Conservation (phyloP, 306 rosid species). For the Hippophae gyantsensis region DNA sequence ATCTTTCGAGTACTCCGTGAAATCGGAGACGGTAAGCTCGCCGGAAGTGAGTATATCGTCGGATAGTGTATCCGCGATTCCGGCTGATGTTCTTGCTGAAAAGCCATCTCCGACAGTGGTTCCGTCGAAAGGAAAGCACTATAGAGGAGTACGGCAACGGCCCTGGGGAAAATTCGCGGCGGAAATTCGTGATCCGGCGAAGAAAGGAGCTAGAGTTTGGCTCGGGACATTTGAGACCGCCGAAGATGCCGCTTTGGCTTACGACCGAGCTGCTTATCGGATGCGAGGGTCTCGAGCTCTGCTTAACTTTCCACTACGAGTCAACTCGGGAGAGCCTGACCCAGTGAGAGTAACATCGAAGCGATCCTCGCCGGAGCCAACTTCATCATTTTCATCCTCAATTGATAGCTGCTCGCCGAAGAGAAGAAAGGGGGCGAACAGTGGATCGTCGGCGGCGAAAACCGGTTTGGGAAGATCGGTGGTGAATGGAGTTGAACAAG, state of each 20-base stretch:
- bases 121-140: slow-evolving; percentile 69
- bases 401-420: slow-evolving; percentile 32
- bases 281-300: slow-evolving; percentile 86
- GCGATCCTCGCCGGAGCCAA: slow-evolving; percentile 43
- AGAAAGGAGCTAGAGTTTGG: slow-evolving; percentile 92
- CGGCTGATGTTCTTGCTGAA: not conserved
- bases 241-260: slow-evolving; percentile 90
- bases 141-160: slow-evolving; percentile 78
- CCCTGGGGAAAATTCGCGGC: slow-evolving; percentile 99
- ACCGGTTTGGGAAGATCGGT: slow-evolving; percentile 16
- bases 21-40: slow-evolving; percentile 36
- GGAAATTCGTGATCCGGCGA: slow-evolving; percentile 90
- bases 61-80: not conserved
- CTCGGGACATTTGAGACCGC: slow-evolving; percentile 94
- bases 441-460: not conserved
- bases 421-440: slow-evolving; percentile 32
- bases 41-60: slow-evolving; percentile 3
- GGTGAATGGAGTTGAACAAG: slow-evolving; percentile 6
- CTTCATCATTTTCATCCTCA: slow-evolving; percentile 23
- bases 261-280: slow-evolving; percentile 84
- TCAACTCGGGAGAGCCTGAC: slow-evolving; percentile 84
- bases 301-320: slow-evolving; percentile 73
- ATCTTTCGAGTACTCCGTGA: slow-evolving; percentile 22
- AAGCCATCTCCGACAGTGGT: slow-evolving; percentile 21
- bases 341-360: slow-evolving; percentile 66